Base-by-base conservation (phyloP, 768 basidiomycete genomes). In the Calocybe gangraenosa region DNA sequence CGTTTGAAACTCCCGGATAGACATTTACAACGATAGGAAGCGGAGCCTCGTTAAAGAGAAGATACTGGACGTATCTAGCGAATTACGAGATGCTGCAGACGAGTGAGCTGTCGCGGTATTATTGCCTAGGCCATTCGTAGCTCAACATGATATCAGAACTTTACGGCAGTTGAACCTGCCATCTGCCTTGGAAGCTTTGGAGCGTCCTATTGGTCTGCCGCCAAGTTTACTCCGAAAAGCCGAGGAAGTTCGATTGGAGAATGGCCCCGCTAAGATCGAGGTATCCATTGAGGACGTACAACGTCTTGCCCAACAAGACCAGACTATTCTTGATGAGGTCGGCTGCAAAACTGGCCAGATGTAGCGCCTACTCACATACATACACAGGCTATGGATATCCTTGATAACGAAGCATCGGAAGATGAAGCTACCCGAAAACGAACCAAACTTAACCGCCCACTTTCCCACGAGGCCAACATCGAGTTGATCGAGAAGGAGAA, bases 321-420 rank as follows among this genome's bases (percentile, higher is more conserved):
- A 70, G 44, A 65, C 71, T 15, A 66, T 88, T 14, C 57, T 97
- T 17, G 78, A 90, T 40, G 91, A 96, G 73, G 94, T 91, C 55
- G 28, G 50, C 33, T 11, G 44, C 37, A 2, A n/a, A n/a, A 28
- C 11, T 28, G 5, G 11, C 25, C 25, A 9, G 10, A 37, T 7
- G 22, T 44, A 41, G 14, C 20, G 17, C 36, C 30, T 40, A 31
- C 47, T 42, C 14, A 20, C 28, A 18, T 23, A 15, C 23, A 31
- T 42, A 30, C 30, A 8, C 46, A 96, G 93, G 82, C 91, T 0
- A 76, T 92, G 70, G 92, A 92, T 55, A 80, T 94, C 17, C 67
- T 99, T n/a, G 92, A 95, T 54, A 81, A 78, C 35, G 94, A 96
- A 64, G 87, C 87, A 13, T 86, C 85, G 11, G 87, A 91, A 58